These are phyloP conservation scores for Penstemon davidsonii DNA, from an alignment of 257 asterid genomes.

Conservation along the genomic window DNA sequence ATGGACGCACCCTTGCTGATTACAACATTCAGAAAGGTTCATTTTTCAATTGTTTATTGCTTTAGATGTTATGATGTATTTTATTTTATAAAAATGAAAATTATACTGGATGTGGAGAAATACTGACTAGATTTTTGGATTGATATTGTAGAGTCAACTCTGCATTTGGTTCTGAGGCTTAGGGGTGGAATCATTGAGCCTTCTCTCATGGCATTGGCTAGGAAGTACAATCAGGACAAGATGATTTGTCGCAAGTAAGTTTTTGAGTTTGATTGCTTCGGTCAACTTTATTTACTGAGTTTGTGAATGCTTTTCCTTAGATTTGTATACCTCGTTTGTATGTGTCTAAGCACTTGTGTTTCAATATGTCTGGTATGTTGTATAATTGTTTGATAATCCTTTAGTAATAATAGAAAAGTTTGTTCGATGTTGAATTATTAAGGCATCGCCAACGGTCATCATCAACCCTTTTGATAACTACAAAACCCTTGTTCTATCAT, in stretches of 20 bases:
- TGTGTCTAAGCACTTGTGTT: neutral
- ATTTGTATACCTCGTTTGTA: neutral
- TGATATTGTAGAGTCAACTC: slow-evolving; percentile 49
- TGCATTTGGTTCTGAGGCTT: slow-evolving; percentile 72
- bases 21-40: slow-evolving; percentile 59
- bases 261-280: neutral
- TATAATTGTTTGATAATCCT: no score
- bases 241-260: slow-evolving; percentile 72
- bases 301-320: neutral
- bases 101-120: neutral
- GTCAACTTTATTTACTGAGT: neutral
- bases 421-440: no score
- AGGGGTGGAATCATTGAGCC: slow-evolving; percentile 73
- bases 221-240: slow-evolving; percentile 67
- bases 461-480: no score
- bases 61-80: neutral
- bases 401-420: no score
- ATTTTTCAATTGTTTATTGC: neutral
- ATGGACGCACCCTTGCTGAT: slow-evolving; percentile 74
- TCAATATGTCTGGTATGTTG: no score
- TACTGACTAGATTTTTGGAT: neutral
- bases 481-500: no score
- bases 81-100: neutral
- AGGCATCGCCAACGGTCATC: no score
- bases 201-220: slow-evolving; percentile 62